Base-by-base conservation (phyloP, 495 filamentous ascomycete genomes). In the Jackrogersella multiformis region DNA sequence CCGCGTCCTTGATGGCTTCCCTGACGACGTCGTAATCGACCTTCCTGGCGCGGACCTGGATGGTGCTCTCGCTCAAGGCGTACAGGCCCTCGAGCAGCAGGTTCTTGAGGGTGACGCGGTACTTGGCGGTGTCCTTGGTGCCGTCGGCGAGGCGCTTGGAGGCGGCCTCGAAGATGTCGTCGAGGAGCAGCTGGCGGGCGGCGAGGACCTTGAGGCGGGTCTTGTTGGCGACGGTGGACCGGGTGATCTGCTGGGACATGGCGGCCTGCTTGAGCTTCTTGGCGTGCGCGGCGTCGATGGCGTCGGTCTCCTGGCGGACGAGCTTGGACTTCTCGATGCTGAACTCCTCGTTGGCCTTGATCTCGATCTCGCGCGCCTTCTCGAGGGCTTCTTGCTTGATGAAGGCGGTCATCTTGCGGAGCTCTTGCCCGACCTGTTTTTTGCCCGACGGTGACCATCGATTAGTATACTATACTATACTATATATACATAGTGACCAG, bases 321-420 rank as follows among this genome's bases (percentile, higher is more conserved):
- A 99, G 92, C 84, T 97, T 97, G 52, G 93, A 93, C 81, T 98
- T 98, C 77, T 98, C 96, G 74, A 97, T 97, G 68, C 91, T 89
- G 78, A 97, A 97, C 78, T 99, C 96, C 77, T 97, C 93, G 80
- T 98, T 92, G 78, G 96, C 96, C 80, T 98, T 98, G 80, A 97
- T 87, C 67, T 92, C 85, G 81, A 99, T 98, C 78, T 99, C 96
- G 74, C 88, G 88, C 70, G 94, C 93, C 82, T 99, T 99, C 77
- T 99, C 96, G 35, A 88, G 82, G 21, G 96, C 96, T 85, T 99
- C 96, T 82, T 97, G 94, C 76, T 90, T 90, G 88, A 99, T 99
- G 90, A 99, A 99, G 77, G 94, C 92, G 44, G 96, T 98, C 96
- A 99, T 99, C 85, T 99, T 99, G 84, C 90, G 92, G 77, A 99